These are phyloP conservation scores for Suillus alpinus DNA, from an alignment of 768 basidiomycete species.

Conservation along the genomic window DNA sequence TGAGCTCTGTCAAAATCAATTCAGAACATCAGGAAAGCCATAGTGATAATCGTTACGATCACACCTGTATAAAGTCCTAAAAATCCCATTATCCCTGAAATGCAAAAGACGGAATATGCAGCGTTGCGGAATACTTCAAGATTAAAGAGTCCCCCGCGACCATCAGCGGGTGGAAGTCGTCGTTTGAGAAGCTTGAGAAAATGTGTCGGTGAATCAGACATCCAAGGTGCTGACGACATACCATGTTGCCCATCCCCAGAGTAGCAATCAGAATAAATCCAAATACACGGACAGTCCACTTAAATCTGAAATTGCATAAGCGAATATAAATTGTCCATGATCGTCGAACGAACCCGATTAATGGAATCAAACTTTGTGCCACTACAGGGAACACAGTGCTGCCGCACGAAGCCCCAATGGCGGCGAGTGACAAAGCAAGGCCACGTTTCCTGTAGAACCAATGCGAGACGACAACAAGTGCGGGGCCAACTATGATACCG, in stretches of 20 bases:
- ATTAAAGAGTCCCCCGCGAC: constrained; percentile 58
- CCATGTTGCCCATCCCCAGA: constrained; percentile 54
- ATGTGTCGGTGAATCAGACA: not conserved
- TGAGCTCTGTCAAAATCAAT: constrained; percentile 43
- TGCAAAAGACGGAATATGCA: constrained; percentile 48
- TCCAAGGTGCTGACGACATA: constrained; percentile 26
- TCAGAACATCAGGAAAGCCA: constrained; percentile 8
- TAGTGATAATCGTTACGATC: constrained; percentile 8
- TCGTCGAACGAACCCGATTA: constrained; percentile 46
- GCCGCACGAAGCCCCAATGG: constrained; percentile 66
- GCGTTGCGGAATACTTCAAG: constrained; percentile 43
- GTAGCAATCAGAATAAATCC: constrained; percentile 58
- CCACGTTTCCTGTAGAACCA: constrained; percentile 64
- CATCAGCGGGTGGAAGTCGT: constrained; percentile 52
- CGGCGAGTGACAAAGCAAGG: constrained; percentile 57
- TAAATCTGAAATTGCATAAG: constrained; percentile 45
- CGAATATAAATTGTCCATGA: not conserved
- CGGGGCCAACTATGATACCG: constrained; percentile 63
- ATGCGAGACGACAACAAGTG: constrained; percentile 58
- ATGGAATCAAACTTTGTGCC: constrained; percentile 50
- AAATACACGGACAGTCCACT: constrained; percentile 73
- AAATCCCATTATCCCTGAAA: constrained; percentile 54
- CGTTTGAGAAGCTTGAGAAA: constrained; percentile 32
- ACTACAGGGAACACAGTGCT: constrained; percentile 67
- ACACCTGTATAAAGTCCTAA: constrained; percentile 68